A percentile compares a stretch with the other conserved stretches of the same genome.
Evolutionary conservation across 352 stramenopile species (phyloP).

Genomic region (Pythium phragmiticola): DNA sequence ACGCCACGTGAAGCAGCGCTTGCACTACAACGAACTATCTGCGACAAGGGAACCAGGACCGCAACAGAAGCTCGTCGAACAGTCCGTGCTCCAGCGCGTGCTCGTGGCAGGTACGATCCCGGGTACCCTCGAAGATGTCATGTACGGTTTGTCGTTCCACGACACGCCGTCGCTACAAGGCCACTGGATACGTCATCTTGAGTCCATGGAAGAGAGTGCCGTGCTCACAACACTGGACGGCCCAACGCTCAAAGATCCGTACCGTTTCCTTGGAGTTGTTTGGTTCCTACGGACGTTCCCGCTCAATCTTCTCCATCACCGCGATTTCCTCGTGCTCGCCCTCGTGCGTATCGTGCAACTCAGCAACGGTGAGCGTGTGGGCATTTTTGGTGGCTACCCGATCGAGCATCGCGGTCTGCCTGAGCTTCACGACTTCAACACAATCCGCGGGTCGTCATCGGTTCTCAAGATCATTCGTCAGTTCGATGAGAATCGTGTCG

Average conservation of each 20-base stretch:
- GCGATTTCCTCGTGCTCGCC: constrained; percentile 28
- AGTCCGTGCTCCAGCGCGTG: constrained; percentile 23
- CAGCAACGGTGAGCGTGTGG: constrained; percentile 44
- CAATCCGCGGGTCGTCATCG: constrained; percentile 42
- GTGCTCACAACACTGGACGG: constrained; percentile 31
- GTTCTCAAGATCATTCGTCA: constrained; percentile 45
- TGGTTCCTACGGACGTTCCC: constrained; percentile 24
- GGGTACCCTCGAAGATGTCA: constrained; percentile 50
- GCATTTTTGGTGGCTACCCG: constrained; percentile 49
- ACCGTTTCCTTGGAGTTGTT: constrained; percentile 36
- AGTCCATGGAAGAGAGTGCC: constrained; percentile 29
- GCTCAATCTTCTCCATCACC: constrained; percentile 44
- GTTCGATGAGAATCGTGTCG: constrained; percentile 38
- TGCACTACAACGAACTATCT: no score
- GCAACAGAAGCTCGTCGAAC: not conserved
- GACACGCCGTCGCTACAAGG: constrained; percentile 23
- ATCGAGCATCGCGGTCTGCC: constrained; percentile 49
- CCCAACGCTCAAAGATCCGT: constrained; percentile 29
- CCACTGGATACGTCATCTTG: constrained; percentile 30
- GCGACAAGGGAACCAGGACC: not conserved
- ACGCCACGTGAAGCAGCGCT: not conserved
- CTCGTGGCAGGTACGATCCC: constrained; percentile 34
- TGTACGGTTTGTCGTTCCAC: constrained; percentile 33
- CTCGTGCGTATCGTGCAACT: constrained; percentile 2
- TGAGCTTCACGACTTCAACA: constrained; percentile 32